These are phyloP conservation scores for Wickerhamomyces sp. DNA, from an alignment of 1,139 yeast species.

Conservation along the genomic window DNA sequence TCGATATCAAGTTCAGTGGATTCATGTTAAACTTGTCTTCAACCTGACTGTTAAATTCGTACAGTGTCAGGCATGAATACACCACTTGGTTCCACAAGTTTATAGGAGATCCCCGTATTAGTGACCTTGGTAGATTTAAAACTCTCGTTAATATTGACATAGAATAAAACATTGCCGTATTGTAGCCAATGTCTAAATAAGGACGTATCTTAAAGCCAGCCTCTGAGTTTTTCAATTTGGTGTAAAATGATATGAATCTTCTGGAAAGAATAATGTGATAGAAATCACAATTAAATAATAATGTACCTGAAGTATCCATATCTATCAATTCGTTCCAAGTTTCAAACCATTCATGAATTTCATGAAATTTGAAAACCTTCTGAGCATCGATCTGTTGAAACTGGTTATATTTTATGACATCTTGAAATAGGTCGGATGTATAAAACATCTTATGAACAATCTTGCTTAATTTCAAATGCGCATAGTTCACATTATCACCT, in stretches of 20 bases:
- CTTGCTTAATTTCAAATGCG: conserved; percentile 37
- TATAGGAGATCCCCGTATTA: conserved; percentile 48
- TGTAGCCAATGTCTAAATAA: conserved; percentile 27
- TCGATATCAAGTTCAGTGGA: conserved; percentile 40
- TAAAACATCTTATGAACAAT: conserved; percentile 19
- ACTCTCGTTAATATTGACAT: conserved; percentile 38
- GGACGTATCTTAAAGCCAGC: conserved; percentile 10
- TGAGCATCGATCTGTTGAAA: conserved; percentile 9
- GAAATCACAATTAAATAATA: conserved; percentile 40
- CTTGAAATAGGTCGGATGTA: conserved; percentile 13
- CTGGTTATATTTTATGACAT: conserved; percentile 15
- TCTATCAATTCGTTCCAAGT: conserved; percentile 39
- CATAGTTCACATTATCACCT: conserved; percentile 46
- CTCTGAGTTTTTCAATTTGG: conserved; percentile 4
- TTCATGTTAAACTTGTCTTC: conserved; percentile 32
- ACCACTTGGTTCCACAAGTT: conserved; percentile 45
- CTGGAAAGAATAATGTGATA: conserved; percentile 39
- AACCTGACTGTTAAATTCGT: conserved; percentile 39
- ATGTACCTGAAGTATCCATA: conserved; percentile 40
- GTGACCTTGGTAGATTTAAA: conserved; percentile 36
- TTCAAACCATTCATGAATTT: conserved; percentile 35
- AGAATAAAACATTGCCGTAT: conserved; percentile 38
- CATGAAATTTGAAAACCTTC: conserved; percentile 26
- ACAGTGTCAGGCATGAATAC: conserved; percentile 46
- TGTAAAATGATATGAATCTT: conserved; percentile 26